Conservation (phyloP, 2,329 filamentous ascomycete species). For the Xylogone sp. region DNA sequence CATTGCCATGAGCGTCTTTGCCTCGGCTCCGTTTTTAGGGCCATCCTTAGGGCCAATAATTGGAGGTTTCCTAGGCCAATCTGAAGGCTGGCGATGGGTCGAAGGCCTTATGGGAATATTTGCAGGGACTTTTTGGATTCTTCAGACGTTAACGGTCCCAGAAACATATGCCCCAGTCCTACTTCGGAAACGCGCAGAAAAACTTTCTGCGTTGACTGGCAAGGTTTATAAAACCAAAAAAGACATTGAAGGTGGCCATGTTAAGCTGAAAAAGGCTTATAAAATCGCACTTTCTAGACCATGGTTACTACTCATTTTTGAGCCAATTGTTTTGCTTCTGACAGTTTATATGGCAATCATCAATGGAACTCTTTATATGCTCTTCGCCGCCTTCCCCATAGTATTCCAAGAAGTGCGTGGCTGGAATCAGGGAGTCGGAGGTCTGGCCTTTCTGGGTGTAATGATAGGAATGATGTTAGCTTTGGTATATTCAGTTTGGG, state of each 20-base stretch:
- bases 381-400: constrained; percentile 59
- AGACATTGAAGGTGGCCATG: constrained; percentile 39
- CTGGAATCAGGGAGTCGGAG: constrained; percentile 54
- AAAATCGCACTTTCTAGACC: constrained; percentile 55
- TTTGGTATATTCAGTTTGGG: constrained; percentile 48
- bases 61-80: constrained; percentile 62
- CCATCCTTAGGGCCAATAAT: constrained; percentile 62
- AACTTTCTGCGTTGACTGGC: constrained; percentile 46
- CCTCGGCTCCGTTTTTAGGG: constrained; percentile 62
- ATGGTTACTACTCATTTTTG: constrained; percentile 64
- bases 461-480: constrained; percentile 61
- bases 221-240: constrained; percentile 52
- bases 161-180: constrained; percentile 57
- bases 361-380: constrained; percentile 49
- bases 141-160: constrained; percentile 45
- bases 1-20: constrained; percentile 56
- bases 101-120: constrained; percentile 59
- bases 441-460: constrained; percentile 66
- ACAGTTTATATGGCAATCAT: constrained; percentile 62
- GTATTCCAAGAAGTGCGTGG: constrained; percentile 58
- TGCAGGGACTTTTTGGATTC: constrained; percentile 55
- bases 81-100: constrained; percentile 65
- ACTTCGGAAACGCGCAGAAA: constrained; percentile 45
- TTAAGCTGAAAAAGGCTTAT: constrained; percentile 43
- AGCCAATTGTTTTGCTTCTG: constrained; percentile 65